These are phyloP conservation scores for Aspergillus arachidicola DNA, from an alignment of 2,329 filamentous ascomycete species.

Conservation along the genomic window DNA sequence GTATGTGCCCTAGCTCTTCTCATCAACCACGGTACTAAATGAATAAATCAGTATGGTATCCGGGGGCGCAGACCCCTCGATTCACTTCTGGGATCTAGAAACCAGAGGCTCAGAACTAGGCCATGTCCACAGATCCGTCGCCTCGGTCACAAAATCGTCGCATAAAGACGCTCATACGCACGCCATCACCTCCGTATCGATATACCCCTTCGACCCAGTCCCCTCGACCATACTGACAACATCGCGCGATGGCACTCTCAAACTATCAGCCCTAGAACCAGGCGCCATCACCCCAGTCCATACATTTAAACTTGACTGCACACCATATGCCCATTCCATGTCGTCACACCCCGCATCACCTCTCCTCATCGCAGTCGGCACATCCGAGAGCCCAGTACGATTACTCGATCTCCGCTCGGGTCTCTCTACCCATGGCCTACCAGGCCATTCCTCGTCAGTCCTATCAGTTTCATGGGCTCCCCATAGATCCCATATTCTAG, in stretches of 20 bases:
- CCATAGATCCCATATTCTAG: slow-evolving; percentile 74
- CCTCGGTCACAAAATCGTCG: slow-evolving; percentile 43
- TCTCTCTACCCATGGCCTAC: slow-evolving; percentile 70
- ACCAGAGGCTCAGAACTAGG: slow-evolving; percentile 52
- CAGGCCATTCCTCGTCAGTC: slow-evolving; percentile 68
- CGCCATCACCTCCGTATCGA: slow-evolving; percentile 50
- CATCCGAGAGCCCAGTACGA: slow-evolving; percentile 80
- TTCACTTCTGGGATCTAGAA: slow-evolving; percentile 87
- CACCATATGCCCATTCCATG: slow-evolving; percentile 66
- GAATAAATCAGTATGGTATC: slow-evolving; percentile 68
- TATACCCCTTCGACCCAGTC: slow-evolving; percentile 52
- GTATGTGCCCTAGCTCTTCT: slow-evolving; percentile 43
- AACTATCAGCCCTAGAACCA: slow-evolving; percentile 45
- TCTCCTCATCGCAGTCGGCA: slow-evolving; percentile 84
- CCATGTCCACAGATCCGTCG: slow-evolving; percentile 57
- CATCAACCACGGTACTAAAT: slow-evolving; percentile 15
- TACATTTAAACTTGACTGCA: slow-evolving; percentile 50
- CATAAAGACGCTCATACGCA: slow-evolving; percentile 46
- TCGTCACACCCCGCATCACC: slow-evolving; percentile 67
- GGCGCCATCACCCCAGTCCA: slow-evolving; percentile 46
- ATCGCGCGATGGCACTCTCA: slow-evolving; percentile 49
- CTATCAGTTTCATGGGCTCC: slow-evolving; percentile 81
- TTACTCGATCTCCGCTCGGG: slow-evolving; percentile 86
- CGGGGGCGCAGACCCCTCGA: slow-evolving; percentile 80
- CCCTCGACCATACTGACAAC: slow-evolving; percentile 51